Evolutionary conservation across 2,329 filamentous ascomycete genomes (phyloP).

Genomic region (Venturia pyrina): DNA sequence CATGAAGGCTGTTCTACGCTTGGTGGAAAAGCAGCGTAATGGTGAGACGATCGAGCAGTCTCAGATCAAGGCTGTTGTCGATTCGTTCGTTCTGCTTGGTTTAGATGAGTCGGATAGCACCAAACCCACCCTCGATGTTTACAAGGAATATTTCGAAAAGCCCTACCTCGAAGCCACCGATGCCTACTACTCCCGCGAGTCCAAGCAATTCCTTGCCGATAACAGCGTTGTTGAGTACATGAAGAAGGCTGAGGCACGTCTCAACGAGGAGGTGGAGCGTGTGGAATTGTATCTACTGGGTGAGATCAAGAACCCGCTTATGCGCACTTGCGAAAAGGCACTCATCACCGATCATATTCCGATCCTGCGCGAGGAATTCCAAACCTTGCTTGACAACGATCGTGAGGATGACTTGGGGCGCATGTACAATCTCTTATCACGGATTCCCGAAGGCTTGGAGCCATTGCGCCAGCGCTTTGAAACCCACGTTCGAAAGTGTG

Average conservation of each 20-base stretch:
- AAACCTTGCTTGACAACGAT: conserved; percentile 85
- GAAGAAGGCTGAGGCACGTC: conserved; percentile 90
- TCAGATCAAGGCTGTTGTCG: conserved; percentile 94
- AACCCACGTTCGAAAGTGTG: conserved; percentile 82
- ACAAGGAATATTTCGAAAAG: conserved; percentile 82
- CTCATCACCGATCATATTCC: conserved; percentile 80
- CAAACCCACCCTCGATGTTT: conserved; percentile 92
- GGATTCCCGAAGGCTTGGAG: conserved; percentile 85
- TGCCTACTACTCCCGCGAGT: conserved; percentile 83
- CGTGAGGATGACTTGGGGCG: conserved; percentile 89
- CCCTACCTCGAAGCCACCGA: conserved; percentile 82
- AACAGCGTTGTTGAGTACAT: conserved; percentile 99
- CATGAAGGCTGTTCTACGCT: conserved; percentile 87
- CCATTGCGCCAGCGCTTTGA: conserved; percentile 83
- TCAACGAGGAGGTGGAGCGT: conserved; percentile 89
- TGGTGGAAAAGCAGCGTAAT: conserved; percentile 94
- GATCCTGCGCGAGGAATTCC: conserved; percentile 90
- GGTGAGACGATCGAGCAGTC: conserved; percentile 96
- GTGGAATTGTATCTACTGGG: conserved; percentile 84
- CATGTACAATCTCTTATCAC: conserved; percentile 86
- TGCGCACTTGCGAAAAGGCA: conserved; percentile 78
- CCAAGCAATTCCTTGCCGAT: conserved; percentile 86
- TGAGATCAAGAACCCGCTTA: conserved; percentile 76
- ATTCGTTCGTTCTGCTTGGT: conserved; percentile 88
- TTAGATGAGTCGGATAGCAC: conserved; percentile 86